A percentile compares a stretch with the other conserved stretches of the same genome.
Evolutionary conservation across 169 alveolate species (phyloP).

Genomic region (Toxoplasma gondii): DNA sequence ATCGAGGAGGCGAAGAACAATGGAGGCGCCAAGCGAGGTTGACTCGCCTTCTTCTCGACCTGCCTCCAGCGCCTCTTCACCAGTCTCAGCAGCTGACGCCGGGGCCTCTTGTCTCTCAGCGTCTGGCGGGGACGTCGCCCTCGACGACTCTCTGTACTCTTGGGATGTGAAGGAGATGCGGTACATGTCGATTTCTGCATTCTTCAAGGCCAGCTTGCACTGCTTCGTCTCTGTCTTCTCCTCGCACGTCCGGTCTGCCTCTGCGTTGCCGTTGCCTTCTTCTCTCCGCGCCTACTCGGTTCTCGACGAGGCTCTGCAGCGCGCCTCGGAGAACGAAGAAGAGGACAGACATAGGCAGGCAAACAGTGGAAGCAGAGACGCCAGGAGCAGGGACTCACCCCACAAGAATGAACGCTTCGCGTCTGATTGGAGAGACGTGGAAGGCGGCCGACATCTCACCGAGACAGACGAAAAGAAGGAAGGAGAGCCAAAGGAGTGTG

Average conservation of each 20-base stretch:
- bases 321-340: neutral
- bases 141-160: neutral
- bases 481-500: too few species aligned
- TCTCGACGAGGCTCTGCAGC: neutral
- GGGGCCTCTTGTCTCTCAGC: neutral
- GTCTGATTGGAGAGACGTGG: too few species aligned
- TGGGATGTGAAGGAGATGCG: constrained; percentile 23
- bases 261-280: neutral
- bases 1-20: too few species aligned
- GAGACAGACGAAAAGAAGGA: too few species aligned
- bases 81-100: too few species aligned
- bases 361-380: neutral
- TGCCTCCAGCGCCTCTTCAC: too few species aligned
- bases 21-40: too few species aligned
- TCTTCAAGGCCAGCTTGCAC: neutral
- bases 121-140: neutral
- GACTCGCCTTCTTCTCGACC: too few species aligned
- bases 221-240: neutral
- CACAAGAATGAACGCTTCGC: too few species aligned
- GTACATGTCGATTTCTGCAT: neutral
- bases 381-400: neutral
- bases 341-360: neutral
- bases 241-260: neutral
- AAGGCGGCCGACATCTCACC: too few species aligned
- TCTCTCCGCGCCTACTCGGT: neutral